Base-by-base conservation (phyloP, 768 basidiomycete genomes). In the Boletus reticuloceps region DNA sequence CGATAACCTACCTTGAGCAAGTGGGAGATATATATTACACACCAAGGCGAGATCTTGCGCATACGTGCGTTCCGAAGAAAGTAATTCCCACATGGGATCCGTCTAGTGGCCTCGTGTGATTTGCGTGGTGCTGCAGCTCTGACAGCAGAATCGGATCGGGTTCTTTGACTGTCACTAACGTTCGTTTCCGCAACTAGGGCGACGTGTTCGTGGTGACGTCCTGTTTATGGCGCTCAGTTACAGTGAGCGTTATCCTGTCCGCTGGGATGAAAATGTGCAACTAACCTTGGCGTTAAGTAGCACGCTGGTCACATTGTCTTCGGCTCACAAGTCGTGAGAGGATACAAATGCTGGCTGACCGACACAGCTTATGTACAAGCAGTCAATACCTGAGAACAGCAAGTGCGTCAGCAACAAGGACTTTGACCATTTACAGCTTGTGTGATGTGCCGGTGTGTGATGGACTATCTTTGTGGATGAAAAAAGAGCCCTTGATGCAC, bases 41-140 rank as follows among this genome's bases (percentile, higher is more conserved):
- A 91, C 80, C 38, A 91, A 74, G 9, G 84, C 84, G 27, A 92
- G 74, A 73, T 90, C 88, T 8, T 80, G 81, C 3, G 88, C 87
- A 69, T 90, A 90, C 1, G 84, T 84, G 38, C 86, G 75, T 65
- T 92, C 89, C 6, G 86, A 86, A 14, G 84, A 82, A 42, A 91
- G 76, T 32, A 92, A 72, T 60, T 91, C 88, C 47, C 80, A 78
- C 29, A 91, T 72, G 2, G 88, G 86, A 68, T 90, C 84, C 41
- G 80, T 78, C 17, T 79, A 69, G 83, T 79, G 60, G 82, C 62
- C 40, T 47, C 47, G 8, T 58, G 43, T 31, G 59, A 52, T 42
- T 50, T 72, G 6, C 69, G 55, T 8, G 69, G 59, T 40, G 64
- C 57, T 37, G 45, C 40, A 29, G 54, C 50, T 19, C 25, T 29